Evolutionary conservation across 2,329 filamentous ascomycete species (phyloP), one percentile per base, ranked within the genome.

Genomic region (Zymoseptoria pseudotritici): DNA sequence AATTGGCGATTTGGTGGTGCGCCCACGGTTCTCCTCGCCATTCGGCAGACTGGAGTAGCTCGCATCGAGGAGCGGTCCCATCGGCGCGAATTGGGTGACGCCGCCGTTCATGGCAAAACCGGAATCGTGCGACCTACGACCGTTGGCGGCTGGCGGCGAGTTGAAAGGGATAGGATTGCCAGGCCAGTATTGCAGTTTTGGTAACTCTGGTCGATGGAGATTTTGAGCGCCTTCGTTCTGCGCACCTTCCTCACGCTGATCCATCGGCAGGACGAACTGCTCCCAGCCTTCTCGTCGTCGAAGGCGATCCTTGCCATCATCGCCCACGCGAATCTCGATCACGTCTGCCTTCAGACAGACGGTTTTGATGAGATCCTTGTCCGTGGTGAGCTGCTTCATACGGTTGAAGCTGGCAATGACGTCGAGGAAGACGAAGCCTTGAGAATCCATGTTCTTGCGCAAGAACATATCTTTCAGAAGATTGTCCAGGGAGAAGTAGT

Each of bases 401-500:
- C 94, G 87, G 74, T 90, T 91, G 80, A 99, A 99, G n/a, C 81
- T 82, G 21, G 88, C 83, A 67, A 99, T 87, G 60, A 96, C 83
- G 36, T 83, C 81, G 56, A 99, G 78, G 55, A 85, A 86, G 13
- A 97, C 92, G 70, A 92, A 97, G 19, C 94, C 94, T 73, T 97
- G 90, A 0, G 89, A 90, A 72, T 99, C 93, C 94, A 99, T 97
- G 68, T 92, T 87, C 69, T 85, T 86, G 59, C 94, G 87, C 61
- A 99, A 81, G 75, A 86, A 97, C 70, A 90, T 82, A 71, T 99
- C 94, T 76, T 96, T 97, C 81, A 90, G 89, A 55, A 97, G 82
- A 72, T 99, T 99, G 70, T 97, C 90, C 26, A 96, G 83, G 0
- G 93, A 97, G 77, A 99, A 96, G 76, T 99, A 99, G 78, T 97